A percentile compares a stretch with the other conserved stretches of the same genome.
Evolutionary conservation across 331 rosid species (phyloP).

Genomic region (Cydonia oblonga): DNA sequence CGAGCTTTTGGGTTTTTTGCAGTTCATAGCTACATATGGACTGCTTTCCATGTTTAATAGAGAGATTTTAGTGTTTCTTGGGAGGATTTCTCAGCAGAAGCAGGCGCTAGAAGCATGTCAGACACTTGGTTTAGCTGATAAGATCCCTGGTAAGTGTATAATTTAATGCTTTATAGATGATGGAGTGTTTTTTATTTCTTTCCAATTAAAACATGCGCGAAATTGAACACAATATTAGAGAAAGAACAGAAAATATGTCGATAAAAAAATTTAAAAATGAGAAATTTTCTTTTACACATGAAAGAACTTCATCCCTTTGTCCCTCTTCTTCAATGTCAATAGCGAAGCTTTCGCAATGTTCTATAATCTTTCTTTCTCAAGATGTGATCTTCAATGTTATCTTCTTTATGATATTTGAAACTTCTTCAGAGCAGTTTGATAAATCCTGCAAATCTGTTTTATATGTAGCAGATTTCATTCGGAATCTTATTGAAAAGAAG

Average conservation of each 20-base stretch:
- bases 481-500: conserved; percentile 26
- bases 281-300: background rate
- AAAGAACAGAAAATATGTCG: background rate
- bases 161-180: background rate
- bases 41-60: conserved; percentile 26
- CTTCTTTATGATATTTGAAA: background rate
- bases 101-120: conserved; percentile 27
- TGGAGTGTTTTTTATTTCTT: background rate
- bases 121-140: conserved; percentile 30
- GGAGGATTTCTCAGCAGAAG: conserved; percentile 31
- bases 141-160: conserved; percentile 17
- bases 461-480: conserved; percentile 26
- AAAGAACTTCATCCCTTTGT: no score
- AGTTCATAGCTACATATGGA: conserved; percentile 33
- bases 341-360: background rate
- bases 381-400: background rate
- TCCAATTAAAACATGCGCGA: background rate
- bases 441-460: background rate
- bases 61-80: conserved; percentile 37
- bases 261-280: no score
- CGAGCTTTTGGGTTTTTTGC: conserved; percentile 41
- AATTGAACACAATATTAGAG: background rate
- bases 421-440: conserved; percentile 1
- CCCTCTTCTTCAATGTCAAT: background rate
- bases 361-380: background rate